phyloP scores from a whole-genome alignment of 768 basidiomycete genomes.

The Podaxis sp. region DNA sequence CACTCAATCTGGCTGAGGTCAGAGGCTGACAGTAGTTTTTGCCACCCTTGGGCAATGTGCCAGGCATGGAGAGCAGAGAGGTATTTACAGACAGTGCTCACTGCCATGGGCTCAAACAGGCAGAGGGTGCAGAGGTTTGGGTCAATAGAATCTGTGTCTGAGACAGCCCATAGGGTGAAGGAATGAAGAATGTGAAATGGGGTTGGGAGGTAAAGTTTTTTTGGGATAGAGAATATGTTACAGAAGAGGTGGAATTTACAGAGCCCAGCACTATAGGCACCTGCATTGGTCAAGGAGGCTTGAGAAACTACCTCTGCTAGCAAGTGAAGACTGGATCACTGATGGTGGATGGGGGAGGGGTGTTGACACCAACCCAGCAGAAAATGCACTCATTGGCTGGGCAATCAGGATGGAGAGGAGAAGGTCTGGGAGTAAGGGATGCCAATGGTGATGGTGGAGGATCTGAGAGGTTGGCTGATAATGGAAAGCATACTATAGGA shows the following conservation, averaged over 20 bases:
- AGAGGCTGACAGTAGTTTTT: conserved; percentile 23
- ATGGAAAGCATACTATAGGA: too few relatives aligned
- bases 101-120: conserved; percentile 32
- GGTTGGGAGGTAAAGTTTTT: conserved; percentile 25
- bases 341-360: conserved; percentile 23
- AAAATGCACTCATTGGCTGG: background rate
- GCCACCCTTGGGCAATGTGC: conserved; percentile 40
- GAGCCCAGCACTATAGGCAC: conserved; percentile 25
- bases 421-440: conserved; percentile 17
- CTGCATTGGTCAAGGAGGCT: background rate
- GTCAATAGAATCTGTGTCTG: conserved; percentile 25
- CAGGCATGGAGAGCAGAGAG: conserved; percentile 36
- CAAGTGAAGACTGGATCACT: conserved; percentile 19
- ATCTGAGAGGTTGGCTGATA: too few relatives aligned
- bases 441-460: background rate
- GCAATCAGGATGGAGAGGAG: conserved; percentile 23
- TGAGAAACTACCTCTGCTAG: background rate
- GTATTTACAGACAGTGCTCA: conserved; percentile 29
- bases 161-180: conserved; percentile 34
- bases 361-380: conserved; percentile 33
- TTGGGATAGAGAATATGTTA: conserved; percentile 31
- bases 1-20: conserved; percentile 24
- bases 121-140: conserved; percentile 10
- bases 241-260: conserved; percentile 23
- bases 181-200: conserved; percentile 30